Evolutionary conservation across 139 green algal species (phyloP), one percentile per base, ranked within the genome.

Genomic region (Tetraselmis chui): DNA sequence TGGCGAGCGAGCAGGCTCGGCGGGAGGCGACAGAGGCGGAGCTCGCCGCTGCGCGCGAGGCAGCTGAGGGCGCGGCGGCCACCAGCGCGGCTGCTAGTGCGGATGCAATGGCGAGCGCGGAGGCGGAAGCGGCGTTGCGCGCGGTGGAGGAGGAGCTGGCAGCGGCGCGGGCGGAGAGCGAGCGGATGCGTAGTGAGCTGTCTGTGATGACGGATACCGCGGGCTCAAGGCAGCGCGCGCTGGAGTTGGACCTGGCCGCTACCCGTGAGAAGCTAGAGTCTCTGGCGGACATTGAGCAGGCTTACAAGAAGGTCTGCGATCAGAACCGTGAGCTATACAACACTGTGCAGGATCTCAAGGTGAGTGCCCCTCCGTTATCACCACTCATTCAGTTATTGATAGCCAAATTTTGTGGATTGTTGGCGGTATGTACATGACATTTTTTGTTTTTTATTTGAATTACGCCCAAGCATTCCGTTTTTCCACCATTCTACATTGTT

Each of bases 291-390:
- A 84, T 94, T 31, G 80, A 88, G 11, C 78, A 83, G 23, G 89
- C 89, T 79, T 93, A 92, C 32, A 79, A 67, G 29, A 30, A 18
- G 29, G 83, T 92, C 2, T 30, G 83, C 29, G 87, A 93, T 29
- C 89, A 92, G 59, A 92, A 94, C 77, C 81, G 86, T 25, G 83
- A 89, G 79, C 82, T 95, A 30, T 97, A 97, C 85, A 97, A 97
- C 84, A 87, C 87, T 32, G 91, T 98, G 26, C 93, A 95, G 84
- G 94, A 98, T 86, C 83, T 97, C 24, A 91, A 92, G 45, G n/a
- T n/a, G n/a, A n/a, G n/a, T n/a, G n/a, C n/a, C n/a, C n/a, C n/a
- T n/a, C n/a, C n/a, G n/a, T n/a, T n/a, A n/a, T n/a, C n/a, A n/a
- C n/a, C n/a, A n/a, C n/a, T n/a, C n/a, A n/a, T n/a, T n/a, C n/a